Evolutionary conservation across 371 early-diverging fungal species (phyloP).

Genomic region (Lichtheimia ornata): DNA sequence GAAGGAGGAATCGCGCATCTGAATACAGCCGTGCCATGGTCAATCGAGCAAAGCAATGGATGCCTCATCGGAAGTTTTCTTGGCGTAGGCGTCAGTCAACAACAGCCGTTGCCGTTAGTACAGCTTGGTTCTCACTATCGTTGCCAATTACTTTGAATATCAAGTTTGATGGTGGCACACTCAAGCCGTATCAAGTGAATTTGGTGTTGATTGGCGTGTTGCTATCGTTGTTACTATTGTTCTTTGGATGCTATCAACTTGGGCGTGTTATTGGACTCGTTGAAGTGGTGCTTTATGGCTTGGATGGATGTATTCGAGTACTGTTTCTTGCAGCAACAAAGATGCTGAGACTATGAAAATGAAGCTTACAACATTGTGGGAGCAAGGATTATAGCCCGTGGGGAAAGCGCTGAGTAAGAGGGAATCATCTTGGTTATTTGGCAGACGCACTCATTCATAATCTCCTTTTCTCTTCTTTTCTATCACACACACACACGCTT

Average conservation of each 20-base stretch:
- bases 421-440: constrained; percentile 8
- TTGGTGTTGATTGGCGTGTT: constrained; percentile 4
- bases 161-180: neutral
- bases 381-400: neutral
- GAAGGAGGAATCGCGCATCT: too few species aligned
- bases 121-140: constrained; percentile 2
- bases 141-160: constrained; percentile 11
- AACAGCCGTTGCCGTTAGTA: neutral
- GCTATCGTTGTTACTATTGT: neutral
- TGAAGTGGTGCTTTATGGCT: constrained; percentile 8
- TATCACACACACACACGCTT: neutral
- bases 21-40: too few species aligned
- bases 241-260: constrained; percentile 12
- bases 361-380: too few species aligned
- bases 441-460: neutral
- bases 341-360: too few species aligned
- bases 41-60: too few species aligned
- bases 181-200: constrained; percentile 17
- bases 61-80: too few species aligned
- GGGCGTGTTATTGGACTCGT: constrained; percentile 7
- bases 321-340: neutral
- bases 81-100: too few species aligned
- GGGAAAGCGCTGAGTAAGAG: constrained; percentile 15
- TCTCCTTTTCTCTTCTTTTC: constrained; percentile 6
- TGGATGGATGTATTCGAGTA: constrained; percentile 4